A percentile compares a stretch with the other conserved stretches of the same genome.
Evolutionary conservation across 2,329 filamentous ascomycete species (phyloP).

Genomic region (Cladophialophora bantiana): DNA sequence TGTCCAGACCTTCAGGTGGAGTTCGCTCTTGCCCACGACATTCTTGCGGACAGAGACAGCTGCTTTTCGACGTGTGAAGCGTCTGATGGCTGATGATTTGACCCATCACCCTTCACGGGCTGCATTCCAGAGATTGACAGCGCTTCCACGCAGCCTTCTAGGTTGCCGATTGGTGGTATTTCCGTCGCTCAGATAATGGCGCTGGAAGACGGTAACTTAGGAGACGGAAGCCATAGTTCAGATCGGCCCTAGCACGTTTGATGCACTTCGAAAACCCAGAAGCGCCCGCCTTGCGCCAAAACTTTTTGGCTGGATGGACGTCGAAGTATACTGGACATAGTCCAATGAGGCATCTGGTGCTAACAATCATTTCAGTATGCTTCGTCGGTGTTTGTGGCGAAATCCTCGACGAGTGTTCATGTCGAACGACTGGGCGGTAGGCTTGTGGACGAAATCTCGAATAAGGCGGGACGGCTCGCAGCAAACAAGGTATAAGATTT

Average conservation of each 20-base stretch:
- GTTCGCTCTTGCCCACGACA: background rate
- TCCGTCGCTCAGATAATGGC: background rate
- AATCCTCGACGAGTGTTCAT: background rate
- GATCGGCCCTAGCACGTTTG: background rate
- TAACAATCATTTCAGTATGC: background rate
- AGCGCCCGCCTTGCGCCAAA: background rate
- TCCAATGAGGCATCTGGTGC: background rate
- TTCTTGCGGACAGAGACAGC: background rate
- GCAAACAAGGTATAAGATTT: background rate
- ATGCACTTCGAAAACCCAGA: background rate
- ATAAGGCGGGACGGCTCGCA: background rate
- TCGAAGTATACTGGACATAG: background rate
- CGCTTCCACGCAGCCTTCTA: background rate
- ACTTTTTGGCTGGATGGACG: background rate
- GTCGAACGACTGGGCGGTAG: background rate
- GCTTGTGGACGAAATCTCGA: background rate
- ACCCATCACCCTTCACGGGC: background rate
- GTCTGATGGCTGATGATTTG: background rate
- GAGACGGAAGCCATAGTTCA: background rate
- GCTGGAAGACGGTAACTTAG: background rate
- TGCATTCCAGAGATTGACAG: background rate
- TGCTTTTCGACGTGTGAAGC: background rate
- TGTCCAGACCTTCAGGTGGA: background rate
- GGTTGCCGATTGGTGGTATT: background rate
- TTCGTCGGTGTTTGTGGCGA: background rate